phyloP scores from a whole-genome alignment of 2,329 filamentous ascomycete species.

The Allantophomopsis lycopodina region DNA sequence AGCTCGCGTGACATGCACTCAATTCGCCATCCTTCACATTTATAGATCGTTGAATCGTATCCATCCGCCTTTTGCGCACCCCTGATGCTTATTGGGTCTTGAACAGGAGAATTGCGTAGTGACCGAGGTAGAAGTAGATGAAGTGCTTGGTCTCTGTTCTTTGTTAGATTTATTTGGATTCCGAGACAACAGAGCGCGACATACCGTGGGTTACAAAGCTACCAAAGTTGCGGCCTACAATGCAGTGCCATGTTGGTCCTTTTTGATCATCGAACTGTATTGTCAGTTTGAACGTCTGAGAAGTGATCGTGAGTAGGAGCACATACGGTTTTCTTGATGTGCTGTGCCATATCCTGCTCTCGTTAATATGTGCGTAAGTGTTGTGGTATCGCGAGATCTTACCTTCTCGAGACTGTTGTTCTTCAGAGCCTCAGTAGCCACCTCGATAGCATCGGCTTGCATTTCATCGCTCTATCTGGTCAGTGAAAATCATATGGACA shows the following conservation, averaged over 20 bases:
- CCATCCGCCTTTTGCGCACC: neutral
- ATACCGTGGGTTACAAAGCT: conserved; percentile 95
- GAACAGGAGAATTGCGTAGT: conserved; percentile 96
- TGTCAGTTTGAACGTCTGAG: neutral
- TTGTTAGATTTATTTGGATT: neutral
- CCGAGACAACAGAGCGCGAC: neutral
- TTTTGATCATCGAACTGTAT: conserved; percentile 87
- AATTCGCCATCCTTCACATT: no score
- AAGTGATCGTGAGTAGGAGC: conserved; percentile 1
- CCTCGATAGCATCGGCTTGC: conserved; percentile 90
- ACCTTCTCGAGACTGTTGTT: conserved; percentile 64
- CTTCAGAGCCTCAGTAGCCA: conserved; percentile 53
- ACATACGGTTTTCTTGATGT: conserved; percentile 82
- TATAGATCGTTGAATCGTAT: no score
- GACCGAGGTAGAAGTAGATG: conserved; percentile 99
- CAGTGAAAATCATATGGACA: neutral
- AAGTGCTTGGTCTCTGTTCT: conserved; percentile 91
- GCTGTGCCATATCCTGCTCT: conserved; percentile 76
- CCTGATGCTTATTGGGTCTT: conserved; percentile 69
- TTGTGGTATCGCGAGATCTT: conserved; percentile 8
- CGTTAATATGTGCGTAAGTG: neutral
- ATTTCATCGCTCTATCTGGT: conserved; percentile 74
- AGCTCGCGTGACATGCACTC: no score
- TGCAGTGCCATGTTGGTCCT: conserved; percentile 98
- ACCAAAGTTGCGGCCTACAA: conserved; percentile 95